Evolutionary conservation across 2,329 filamentous ascomycete genomes (phyloP).

Genomic region (Monosporascus sp.): DNA sequence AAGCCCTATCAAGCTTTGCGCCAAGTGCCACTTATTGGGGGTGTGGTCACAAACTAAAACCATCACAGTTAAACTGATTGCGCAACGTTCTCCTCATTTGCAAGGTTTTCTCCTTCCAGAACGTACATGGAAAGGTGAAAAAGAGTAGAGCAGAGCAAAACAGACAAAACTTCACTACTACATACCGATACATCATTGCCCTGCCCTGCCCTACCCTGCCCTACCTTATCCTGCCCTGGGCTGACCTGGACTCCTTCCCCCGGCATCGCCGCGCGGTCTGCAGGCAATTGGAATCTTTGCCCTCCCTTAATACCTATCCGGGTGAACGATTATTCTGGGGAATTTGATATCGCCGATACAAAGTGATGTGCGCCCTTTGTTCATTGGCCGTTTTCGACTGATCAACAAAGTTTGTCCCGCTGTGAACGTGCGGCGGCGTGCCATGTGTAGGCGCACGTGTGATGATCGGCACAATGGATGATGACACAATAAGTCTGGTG

Average conservation of each 20-base stretch:
- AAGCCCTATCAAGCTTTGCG: neutral
- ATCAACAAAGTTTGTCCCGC: neutral
- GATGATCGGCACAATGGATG: constrained; percentile 36
- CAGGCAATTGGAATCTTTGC: neutral
- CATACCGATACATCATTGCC: neutral
- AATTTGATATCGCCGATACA: neutral
- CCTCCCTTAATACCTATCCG: neutral
- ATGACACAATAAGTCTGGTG: constrained; percentile 45
- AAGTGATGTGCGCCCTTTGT: neutral
- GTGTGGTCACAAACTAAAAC: neutral
- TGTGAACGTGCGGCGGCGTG: constrained; percentile 8
- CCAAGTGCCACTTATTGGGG: neutral
- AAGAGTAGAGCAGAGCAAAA: neutral
- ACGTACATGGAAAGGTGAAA: neutral
- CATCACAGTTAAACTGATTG: neutral
- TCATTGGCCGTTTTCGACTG: neutral
- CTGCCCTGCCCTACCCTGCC: neutral
- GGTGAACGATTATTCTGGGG: neutral
- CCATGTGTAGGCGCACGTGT: neutral
- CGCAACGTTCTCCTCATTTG: neutral
- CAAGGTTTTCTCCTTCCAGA: neutral
- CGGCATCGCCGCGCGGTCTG: too few relatives aligned
- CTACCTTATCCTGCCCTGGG: neutral
- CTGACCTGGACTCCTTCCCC: too few relatives aligned
- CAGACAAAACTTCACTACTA: neutral